Percentiles rank a stretch among this genome's conserved stretches.
phyloP scores from a whole-genome alignment of 31 red algal species.

The Porphyra umbilicalis region DNA sequence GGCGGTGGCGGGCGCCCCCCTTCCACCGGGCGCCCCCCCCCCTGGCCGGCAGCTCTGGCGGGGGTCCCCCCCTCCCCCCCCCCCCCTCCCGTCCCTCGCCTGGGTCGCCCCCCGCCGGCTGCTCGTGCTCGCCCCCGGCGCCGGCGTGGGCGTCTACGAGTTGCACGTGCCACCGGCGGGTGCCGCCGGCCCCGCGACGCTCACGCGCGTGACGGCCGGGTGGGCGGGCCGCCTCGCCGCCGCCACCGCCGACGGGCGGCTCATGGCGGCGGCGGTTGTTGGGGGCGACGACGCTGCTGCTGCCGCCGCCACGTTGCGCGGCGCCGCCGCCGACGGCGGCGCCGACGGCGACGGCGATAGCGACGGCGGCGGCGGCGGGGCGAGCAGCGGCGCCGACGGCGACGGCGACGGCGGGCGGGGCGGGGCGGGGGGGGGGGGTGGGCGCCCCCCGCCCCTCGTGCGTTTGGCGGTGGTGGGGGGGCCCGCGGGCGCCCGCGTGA shows the following conservation, averaged over 20 bases:
- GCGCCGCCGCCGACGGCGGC: background rate
- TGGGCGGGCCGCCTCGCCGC: background rate
- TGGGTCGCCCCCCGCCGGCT: background rate
- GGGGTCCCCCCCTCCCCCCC: background rate
- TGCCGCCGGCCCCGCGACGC: background rate
- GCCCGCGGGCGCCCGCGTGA: background rate
- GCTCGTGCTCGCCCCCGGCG: background rate
- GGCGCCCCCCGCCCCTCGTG: background rate
- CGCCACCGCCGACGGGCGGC: background rate
- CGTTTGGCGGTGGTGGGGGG: background rate
- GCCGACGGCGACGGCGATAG: background rate
- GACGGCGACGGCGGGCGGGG: background rate
- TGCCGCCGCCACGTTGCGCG: background rate
- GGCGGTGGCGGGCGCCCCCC: background rate
- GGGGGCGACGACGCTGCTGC: background rate
- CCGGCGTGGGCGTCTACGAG: background rate
- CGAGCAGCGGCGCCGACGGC: background rate
- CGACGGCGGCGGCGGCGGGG: no score
- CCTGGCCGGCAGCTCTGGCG: background rate
- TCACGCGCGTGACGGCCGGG: background rate
- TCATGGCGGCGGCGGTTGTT: background rate
- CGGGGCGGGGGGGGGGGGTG: background rate
- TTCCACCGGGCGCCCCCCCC: background rate
- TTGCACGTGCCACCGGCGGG: background rate
- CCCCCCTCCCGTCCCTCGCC: background rate